Conservation (phyloP, 1,284 basidiomycete species). For the Boletus sp. region DNA sequence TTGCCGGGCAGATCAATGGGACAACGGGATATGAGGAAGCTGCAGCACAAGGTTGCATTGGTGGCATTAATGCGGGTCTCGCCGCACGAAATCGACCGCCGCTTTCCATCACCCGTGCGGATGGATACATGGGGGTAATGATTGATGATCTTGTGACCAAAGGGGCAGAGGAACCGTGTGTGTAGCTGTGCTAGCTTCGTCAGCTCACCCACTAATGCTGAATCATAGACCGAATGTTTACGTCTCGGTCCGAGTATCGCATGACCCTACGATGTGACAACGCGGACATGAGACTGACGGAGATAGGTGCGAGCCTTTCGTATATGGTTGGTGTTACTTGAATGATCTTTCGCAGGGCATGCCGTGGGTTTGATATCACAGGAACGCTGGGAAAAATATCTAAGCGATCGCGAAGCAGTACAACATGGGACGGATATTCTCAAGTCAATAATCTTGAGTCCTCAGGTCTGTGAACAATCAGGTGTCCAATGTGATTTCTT, state of each 20-base stretch:
- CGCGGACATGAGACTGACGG: constrained; percentile 79
- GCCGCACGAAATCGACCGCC: constrained; percentile 55
- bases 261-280: constrained; percentile 88
- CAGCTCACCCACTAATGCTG: constrained; percentile 4
- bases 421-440: constrained; percentile 51
- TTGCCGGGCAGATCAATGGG: constrained; percentile 89
- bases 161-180: constrained; percentile 88
- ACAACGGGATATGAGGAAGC: constrained; percentile 95
- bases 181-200: constrained; percentile 10
- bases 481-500: background rate
- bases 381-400: constrained; percentile 58
- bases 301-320: constrained; percentile 49
- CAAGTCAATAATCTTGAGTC: constrained; percentile 49
- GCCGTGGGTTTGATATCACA: constrained; percentile 61
- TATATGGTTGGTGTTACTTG: background rate
- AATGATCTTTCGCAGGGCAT: constrained; percentile 40
- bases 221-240: constrained; percentile 84
- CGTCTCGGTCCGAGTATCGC: constrained; percentile 85
- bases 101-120: constrained; percentile 72
- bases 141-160: constrained; percentile 87
- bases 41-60: constrained; percentile 81
- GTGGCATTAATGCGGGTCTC: constrained; percentile 85
- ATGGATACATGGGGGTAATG: constrained; percentile 86
- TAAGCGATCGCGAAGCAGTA: constrained; percentile 49
- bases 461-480: constrained; percentile 47